Conservation (phyloP, 257 asterid genomes). For the Solanum virginianum region DNA sequence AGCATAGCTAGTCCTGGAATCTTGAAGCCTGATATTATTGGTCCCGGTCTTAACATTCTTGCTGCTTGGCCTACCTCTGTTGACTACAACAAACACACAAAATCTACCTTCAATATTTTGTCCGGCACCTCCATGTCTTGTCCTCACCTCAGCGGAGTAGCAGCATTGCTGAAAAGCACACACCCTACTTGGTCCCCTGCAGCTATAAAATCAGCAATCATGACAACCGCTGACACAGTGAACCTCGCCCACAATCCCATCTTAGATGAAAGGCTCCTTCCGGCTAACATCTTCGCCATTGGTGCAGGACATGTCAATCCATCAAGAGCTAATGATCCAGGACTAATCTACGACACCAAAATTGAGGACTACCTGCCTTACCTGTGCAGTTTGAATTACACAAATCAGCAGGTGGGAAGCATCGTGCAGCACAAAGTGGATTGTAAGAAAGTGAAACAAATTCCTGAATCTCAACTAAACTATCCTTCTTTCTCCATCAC, state of each 20-base stretch:
- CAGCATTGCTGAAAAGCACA: neutral
- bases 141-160: neutral
- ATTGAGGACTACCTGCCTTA: slow-evolving; percentile 33
- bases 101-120: neutral
- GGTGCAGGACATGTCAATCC: slow-evolving; percentile 49
- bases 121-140: neutral
- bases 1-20: neutral
- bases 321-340: slow-evolving; percentile 28
- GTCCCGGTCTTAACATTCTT: neutral
- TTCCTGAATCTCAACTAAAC: slow-evolving; percentile 15
- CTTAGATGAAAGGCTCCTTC: slow-evolving; percentile 15
- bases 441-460: slow-evolving; percentile 7
- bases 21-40: neutral
- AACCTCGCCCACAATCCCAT: slow-evolving; percentile 15
- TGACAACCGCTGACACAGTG: slow-evolving; percentile 31
- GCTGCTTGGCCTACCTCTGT: neutral
- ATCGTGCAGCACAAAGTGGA: slow-evolving; percentile 7
- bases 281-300: slow-evolving; percentile 18
- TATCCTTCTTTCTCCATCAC: slow-evolving; percentile 15
- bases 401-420: slow-evolving; percentile 4
- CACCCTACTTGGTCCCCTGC: slow-evolving; percentile 9
- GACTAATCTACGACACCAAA: slow-evolving; percentile 33
- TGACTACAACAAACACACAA: neutral
- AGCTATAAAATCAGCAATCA: slow-evolving; percentile 42
- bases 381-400: slow-evolving; percentile 38